Evolutionary conservation across 352 stramenopile genomes (phyloP).

Genomic region (Globisporangium alternatum): DNA sequence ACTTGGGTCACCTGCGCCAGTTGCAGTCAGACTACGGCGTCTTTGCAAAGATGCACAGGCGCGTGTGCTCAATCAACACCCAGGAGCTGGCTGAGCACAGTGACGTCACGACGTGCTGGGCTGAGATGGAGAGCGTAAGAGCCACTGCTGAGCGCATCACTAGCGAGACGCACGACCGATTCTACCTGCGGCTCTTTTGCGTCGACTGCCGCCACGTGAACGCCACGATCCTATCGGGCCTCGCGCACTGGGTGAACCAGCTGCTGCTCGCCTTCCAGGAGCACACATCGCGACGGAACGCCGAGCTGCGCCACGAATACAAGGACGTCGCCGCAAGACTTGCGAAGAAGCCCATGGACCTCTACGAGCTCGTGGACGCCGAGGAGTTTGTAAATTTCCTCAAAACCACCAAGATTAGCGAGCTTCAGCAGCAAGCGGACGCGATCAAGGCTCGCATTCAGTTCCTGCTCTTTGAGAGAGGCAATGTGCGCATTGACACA

Average conservation of each 20-base stretch:
- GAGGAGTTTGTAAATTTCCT: slow-evolving; percentile 55
- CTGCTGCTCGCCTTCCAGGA: slow-evolving; percentile 55
- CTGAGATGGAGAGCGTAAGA: slow-evolving; percentile 22
- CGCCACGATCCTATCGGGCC: slow-evolving; percentile 28
- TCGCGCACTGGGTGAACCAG: slow-evolving; percentile 36
- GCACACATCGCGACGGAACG: slow-evolving; percentile 41
- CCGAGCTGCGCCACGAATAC: slow-evolving; percentile 62
- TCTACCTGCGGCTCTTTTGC: slow-evolving; percentile 31
- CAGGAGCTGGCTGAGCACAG: slow-evolving; percentile 13
- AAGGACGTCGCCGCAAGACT: slow-evolving; percentile 67
- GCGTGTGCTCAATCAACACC: slow-evolving; percentile 22
- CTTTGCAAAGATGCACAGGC: slow-evolving; percentile 32
- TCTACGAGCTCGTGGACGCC: slow-evolving; percentile 70
- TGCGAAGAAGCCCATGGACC: slow-evolving; percentile 57
- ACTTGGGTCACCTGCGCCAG: slow-evolving; percentile 33
- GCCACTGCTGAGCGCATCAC: slow-evolving; percentile 18
- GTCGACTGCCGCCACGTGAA: slow-evolving; percentile 58
- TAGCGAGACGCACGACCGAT: slow-evolving; percentile 9
- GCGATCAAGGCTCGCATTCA: slow-evolving; percentile 56
- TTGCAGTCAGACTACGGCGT: slow-evolving; percentile 41
- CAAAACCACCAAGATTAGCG: slow-evolving; percentile 35
- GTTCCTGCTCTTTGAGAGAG: slow-evolving; percentile 65
- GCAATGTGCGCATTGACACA: slow-evolving; percentile 31
- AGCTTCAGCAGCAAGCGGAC: slow-evolving; percentile 44
- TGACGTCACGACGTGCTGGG: slow-evolving; percentile 21